Conservation (phyloP, 1,284 basidiomycete species). For the Trametes versicolor region DNA sequence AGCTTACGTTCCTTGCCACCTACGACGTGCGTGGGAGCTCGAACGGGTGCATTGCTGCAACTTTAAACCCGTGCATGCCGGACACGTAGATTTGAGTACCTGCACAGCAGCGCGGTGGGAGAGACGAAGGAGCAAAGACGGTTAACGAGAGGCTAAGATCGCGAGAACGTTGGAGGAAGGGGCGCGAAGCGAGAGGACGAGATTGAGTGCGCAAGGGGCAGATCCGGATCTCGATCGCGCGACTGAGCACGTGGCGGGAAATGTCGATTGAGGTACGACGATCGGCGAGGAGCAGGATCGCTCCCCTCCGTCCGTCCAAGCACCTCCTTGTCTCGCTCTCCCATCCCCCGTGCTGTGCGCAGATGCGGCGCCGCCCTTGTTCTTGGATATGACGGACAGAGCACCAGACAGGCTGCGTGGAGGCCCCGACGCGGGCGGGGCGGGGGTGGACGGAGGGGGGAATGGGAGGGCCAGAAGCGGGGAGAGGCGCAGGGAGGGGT, state of each 20-base stretch:
- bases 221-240: slow-evolving; percentile 30
- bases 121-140: background rate
- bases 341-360: slow-evolving; percentile 7
- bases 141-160: too few relatives aligned
- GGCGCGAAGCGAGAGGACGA: slow-evolving; percentile 4
- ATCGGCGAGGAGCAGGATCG: slow-evolving; percentile 26
- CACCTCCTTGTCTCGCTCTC: slow-evolving; percentile 2
- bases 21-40: slow-evolving; percentile 11
- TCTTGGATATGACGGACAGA: slow-evolving; percentile 14
- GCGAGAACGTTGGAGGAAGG: background rate
- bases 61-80: background rate
- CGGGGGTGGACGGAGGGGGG: slow-evolving; percentile 7
- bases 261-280: slow-evolving; percentile 31
- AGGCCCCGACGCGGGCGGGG: slow-evolving; percentile 3
- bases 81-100: background rate
- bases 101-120: background rate
- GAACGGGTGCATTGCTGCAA: background rate
- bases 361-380: slow-evolving; percentile 7
- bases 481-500: slow-evolving; percentile 19
- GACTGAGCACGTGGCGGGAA: slow-evolving; percentile 28
- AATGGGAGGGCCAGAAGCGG: slow-evolving; percentile 23
- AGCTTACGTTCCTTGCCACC: background rate
- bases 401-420: slow-evolving; percentile 1
- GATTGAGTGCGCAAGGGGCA: slow-evolving; percentile 29
- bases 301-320: slow-evolving; percentile 1